These are phyloP conservation scores for Psilocybe azurescens DNA, from an alignment of 768 basidiomycete species.

Conservation along the genomic window DNA sequence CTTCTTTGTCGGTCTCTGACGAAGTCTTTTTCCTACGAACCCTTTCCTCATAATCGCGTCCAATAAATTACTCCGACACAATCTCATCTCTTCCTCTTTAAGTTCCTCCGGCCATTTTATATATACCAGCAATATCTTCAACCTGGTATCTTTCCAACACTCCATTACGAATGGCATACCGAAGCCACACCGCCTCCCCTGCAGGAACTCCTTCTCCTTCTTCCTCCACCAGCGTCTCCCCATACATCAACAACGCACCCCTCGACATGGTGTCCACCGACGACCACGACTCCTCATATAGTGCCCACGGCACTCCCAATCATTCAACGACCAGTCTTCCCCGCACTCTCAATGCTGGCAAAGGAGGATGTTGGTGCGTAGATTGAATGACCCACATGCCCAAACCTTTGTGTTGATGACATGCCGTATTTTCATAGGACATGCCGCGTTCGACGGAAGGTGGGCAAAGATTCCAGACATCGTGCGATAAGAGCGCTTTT, in stretches of 20 bases:
- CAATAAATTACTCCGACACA: conserved; percentile 41
- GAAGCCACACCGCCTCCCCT: conserved; percentile 51
- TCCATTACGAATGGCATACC: conserved; percentile 51
- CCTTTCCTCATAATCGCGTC: conserved; percentile 40
- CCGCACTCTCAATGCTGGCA: conserved; percentile 58
- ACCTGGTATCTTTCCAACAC: conserved; percentile 25
- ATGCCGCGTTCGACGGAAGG: conserved; percentile 83
- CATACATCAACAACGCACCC: conserved; percentile 41
- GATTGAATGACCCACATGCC: neutral
- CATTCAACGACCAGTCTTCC: conserved; percentile 55
- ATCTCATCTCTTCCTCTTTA: conserved; percentile 37
- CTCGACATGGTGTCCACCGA: conserved; percentile 43
- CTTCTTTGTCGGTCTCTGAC: conserved; percentile 37
- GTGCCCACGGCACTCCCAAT: conserved; percentile 51
- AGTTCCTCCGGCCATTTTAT: conserved; percentile 28
- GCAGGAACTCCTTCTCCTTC: conserved; percentile 55
- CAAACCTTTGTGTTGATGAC: conserved; percentile 15
- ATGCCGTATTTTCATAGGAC: conserved; percentile 56
- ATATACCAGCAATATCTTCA: conserved; percentile 26
- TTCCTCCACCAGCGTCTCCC: conserved; percentile 50
- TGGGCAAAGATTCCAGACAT: conserved; percentile 36
- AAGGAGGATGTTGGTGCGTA: conserved; percentile 83
- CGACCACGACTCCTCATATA: conserved; percentile 40
- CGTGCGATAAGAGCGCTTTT: conserved; percentile 13
- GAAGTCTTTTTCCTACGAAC: conserved; percentile 38